Base-by-base conservation (phyloP, 805 yeast species). In the Grigorovia transvaalensis region DNA sequence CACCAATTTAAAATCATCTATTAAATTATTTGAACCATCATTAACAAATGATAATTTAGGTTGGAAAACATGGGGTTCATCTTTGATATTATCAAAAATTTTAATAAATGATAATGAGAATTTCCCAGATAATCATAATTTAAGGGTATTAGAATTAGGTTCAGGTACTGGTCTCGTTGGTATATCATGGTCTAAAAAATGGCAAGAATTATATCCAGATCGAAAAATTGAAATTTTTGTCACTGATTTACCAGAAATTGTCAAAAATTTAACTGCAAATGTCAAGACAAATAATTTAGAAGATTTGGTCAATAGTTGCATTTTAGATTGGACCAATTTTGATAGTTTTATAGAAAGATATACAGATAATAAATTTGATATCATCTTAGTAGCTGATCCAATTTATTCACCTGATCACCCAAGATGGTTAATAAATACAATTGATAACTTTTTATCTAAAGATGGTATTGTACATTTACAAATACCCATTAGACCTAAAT, bases 161-260 rank as follows among this genome's bases (percentile, higher is more conserved):
- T 75, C 98, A 0, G 99, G 99, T 0, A 93, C 99, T 0, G 99
- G 99, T 0, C 72, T 91, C 15, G 84, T 83, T 2, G 97, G 98
- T 0, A 84, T 93, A 40, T 74, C 82, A 0, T 74, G 86, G 51
- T 78, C 62, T 2, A 50, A 55, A 17, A 64, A 63, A 54, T 62
- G 62, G 59, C 53, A 55, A 33, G 60, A 62, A 45, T 72, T 72
- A 51, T 58, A 69, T 47, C 76, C 74, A 4, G 58, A 72, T 1
- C 3, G 15, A 13, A 70, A 74, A 0, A 74, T 77, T 1, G 67
- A 74, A 20, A 72, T 77, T 23, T 67, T 63, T 54, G 64, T 88
- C 23, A 90, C 98, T 0, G 99, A 91, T 64, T 70, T 93, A 48
- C 81, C 81, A 0, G 93, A 82, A 48, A 90, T 91, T 45, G 74